A percentile compares a stretch with the other conserved stretches of the same genome.
Evolutionary conservation across 2,329 filamentous ascomycete genomes (phyloP).

Genomic region (Stagonosporopsis tanaceti): DNA sequence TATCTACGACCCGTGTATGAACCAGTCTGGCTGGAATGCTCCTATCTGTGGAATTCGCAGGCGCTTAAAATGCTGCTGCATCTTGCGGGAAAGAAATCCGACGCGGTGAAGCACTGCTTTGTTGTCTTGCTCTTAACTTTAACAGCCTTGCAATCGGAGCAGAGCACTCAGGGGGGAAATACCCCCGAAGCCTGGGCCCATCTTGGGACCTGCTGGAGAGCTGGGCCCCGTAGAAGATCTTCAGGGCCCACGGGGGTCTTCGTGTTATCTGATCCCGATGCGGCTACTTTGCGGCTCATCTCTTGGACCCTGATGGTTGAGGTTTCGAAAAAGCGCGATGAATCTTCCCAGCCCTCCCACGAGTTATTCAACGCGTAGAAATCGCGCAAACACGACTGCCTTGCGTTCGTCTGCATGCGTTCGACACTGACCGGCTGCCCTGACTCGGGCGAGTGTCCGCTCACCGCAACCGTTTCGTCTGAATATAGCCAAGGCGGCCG

Average conservation of each 20-base stretch:
- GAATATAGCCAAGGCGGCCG: conserved; percentile 26
- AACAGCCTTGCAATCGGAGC: conserved; percentile 14
- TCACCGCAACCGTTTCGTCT: conserved; percentile 21
- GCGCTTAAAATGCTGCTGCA: neutral
- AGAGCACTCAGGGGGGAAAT: conserved; percentile 1
- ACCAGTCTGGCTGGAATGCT: neutral
- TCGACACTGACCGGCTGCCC: neutral
- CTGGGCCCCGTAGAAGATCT: conserved; percentile 27
- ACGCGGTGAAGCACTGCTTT: neutral
- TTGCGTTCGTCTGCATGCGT: neutral
- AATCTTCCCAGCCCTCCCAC: neutral
- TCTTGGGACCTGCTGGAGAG: conserved; percentile 13
- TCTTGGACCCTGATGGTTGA: conserved; percentile 24
- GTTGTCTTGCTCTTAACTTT: neutral
- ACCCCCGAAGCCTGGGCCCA: conserved; percentile 19
- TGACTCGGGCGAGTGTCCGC: conserved; percentile 6
- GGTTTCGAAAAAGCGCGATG: neutral
- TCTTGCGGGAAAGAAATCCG: neutral
- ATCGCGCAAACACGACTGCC: no score
- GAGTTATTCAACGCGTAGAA: neutral
- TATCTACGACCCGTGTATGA: neutral
- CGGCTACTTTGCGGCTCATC: conserved; percentile 32
- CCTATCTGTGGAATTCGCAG: neutral
- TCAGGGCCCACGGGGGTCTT: conserved; percentile 26
- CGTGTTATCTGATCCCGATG: conserved; percentile 24